phyloP scores from a whole-genome alignment of 2,329 filamentous ascomycete genomes.

The Aspergillus terreus region DNA sequence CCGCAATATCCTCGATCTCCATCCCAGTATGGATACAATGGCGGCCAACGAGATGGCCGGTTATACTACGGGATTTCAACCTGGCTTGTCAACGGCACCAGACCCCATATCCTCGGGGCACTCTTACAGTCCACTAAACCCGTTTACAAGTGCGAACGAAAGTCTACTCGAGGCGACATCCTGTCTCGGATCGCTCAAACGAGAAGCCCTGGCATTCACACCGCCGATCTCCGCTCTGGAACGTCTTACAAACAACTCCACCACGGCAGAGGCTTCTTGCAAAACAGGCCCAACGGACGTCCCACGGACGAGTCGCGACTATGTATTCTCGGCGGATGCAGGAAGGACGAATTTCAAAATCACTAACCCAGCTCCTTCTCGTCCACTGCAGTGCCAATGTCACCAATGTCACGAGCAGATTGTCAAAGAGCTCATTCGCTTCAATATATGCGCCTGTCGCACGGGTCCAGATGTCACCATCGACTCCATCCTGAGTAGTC shows the following conservation, averaged over 20 bases:
- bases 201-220: slow-evolving; percentile 5
- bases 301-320: neutral
- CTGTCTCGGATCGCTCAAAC: slow-evolving; percentile 2
- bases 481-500: slow-evolving; percentile 24
- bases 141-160: neutral
- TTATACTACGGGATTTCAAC: neutral
- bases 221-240: slow-evolving; percentile 6
- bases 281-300: too few species aligned
- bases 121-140: neutral
- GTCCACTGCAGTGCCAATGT: slow-evolving; percentile 17
- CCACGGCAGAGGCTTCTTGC: neutral
- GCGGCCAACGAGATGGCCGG: slow-evolving; percentile 3
- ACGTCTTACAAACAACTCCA: neutral
- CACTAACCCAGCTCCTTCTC: neutral
- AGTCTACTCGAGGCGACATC: neutral
- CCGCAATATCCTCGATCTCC: slow-evolving; percentile 8
- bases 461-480: slow-evolving; percentile 18
- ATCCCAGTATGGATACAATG: slow-evolving; percentile 4
- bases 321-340: neutral
- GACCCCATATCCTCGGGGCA: too few species aligned
- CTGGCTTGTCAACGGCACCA: too few species aligned
- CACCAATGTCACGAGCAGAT: slow-evolving; percentile 23
- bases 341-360: neutral
- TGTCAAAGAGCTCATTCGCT: slow-evolving; percentile 20
- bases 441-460: slow-evolving; percentile 16